A percentile compares a stretch with the other conserved stretches of the same genome.
phyloP scores from a whole-genome alignment of 257 asterid genomes.

The Solanum chiquidenum region DNA sequence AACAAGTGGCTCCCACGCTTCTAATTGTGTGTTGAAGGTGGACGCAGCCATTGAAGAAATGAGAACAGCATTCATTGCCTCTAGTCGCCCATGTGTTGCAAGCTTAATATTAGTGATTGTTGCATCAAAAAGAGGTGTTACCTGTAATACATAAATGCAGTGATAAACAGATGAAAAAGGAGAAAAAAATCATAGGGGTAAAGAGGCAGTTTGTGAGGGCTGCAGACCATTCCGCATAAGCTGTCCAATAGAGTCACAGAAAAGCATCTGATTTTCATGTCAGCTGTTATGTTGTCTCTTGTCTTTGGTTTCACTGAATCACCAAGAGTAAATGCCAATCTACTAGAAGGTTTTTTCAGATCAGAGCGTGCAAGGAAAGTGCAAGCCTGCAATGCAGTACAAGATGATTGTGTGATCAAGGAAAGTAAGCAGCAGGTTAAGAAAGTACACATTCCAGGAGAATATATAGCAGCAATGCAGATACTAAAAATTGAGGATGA shows the following conservation, averaged over 20 bases:
- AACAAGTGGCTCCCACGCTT: slow-evolving; percentile 98
- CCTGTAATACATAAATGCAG: slow-evolving; percentile 34
- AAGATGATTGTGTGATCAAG: slow-evolving; percentile 3
- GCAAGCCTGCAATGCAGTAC: slow-evolving; percentile 59
- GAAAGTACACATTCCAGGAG: background rate
- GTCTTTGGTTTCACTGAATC: slow-evolving; percentile 85
- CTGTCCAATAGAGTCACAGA: slow-evolving; percentile 86
- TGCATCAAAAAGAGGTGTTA: slow-evolving; percentile 95
- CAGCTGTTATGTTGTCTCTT: slow-evolving; percentile 86
- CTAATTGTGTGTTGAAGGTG: slow-evolving; percentile 76
- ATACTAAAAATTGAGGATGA: background rate
- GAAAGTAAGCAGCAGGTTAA: slow-evolving; percentile 2
- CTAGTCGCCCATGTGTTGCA: slow-evolving; percentile 85
- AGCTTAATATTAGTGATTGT: slow-evolving; percentile 89
- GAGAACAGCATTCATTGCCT: slow-evolving; percentile 84
- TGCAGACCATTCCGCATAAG: slow-evolving; percentile 87
- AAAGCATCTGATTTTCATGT: slow-evolving; percentile 84
- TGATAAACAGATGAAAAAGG: slow-evolving; percentile 5
- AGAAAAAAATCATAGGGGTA: slow-evolving; percentile 2
- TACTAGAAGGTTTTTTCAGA: slow-evolving; percentile 78
- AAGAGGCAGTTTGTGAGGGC: slow-evolving; percentile 3
- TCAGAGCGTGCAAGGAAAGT: slow-evolving; percentile 95
- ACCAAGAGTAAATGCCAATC: slow-evolving; percentile 78
- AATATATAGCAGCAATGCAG: background rate
- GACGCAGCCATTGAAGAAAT: slow-evolving; percentile 90